Conservation (phyloP, 768 basidiomycete species). For the Kwoniella sp. region DNA sequence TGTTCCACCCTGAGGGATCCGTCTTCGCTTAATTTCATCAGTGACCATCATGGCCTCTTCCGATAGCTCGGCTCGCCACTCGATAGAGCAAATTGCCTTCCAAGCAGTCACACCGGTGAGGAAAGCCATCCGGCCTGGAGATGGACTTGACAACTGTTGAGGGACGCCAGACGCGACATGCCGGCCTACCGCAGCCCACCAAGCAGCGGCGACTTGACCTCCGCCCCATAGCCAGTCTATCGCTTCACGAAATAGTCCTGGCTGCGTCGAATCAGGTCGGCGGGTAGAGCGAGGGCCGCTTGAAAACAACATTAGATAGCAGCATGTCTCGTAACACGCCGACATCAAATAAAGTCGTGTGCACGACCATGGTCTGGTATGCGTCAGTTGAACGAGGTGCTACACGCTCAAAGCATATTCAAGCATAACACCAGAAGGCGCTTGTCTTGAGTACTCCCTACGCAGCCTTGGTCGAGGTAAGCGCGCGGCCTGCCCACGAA, state of each 20-base stretch:
- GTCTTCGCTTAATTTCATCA: slow-evolving; percentile 28
- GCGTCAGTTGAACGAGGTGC: no score
- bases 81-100: slow-evolving; percentile 31
- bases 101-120: slow-evolving; percentile 39
- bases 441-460: no score
- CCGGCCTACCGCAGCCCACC: slow-evolving; percentile 31
- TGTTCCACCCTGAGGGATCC: slow-evolving; percentile 28
- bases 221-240: slow-evolving; percentile 42
- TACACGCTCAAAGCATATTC: no score
- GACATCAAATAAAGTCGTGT: slow-evolving; percentile 17
- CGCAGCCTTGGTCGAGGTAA: no score
- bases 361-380: neutral
- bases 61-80: slow-evolving; percentile 13
- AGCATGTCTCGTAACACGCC: slow-evolving; percentile 34
- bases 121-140: slow-evolving; percentile 31
- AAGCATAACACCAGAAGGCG: no score
- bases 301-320: slow-evolving; percentile 39
- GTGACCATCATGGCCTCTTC: slow-evolving; percentile 36
- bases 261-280: slow-evolving; percentile 28
- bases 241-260: slow-evolving; percentile 23
- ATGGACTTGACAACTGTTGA: slow-evolving; percentile 23
- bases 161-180: slow-evolving; percentile 15
- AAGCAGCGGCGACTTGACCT: slow-evolving; percentile 34
- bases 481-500: no score
- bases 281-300: slow-evolving; percentile 29